Conservation (phyloP, 2,329 filamentous ascomycete genomes). For the Beauveria pseudobassiana region DNA sequence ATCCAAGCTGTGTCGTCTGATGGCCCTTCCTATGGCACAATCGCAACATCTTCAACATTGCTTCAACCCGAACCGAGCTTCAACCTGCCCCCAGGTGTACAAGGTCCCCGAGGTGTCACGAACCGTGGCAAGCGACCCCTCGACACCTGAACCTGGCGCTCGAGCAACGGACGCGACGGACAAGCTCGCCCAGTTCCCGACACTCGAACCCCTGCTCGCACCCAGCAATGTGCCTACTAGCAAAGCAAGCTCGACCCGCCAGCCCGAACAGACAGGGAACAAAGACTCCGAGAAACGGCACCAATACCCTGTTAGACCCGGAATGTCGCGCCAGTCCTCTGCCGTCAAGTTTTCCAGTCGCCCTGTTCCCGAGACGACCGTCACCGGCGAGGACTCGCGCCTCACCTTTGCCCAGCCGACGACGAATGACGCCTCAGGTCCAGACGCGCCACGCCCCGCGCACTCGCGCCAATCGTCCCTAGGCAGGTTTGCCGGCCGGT, state of each 20-base stretch:
- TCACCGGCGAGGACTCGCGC: slow-evolving; percentile 50
- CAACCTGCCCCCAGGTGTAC: no score
- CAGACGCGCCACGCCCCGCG: slow-evolving; percentile 23
- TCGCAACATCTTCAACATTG: not conserved
- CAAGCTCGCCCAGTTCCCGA: not conserved
- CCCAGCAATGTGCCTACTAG: not conserved
- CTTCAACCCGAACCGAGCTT: not conserved
- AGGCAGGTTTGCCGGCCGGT: slow-evolving; percentile 54
- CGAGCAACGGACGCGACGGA: not conserved
- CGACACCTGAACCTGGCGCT: not conserved
- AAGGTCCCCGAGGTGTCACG: slow-evolving; percentile 11
- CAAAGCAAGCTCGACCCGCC: slow-evolving; percentile 15
- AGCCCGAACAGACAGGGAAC: slow-evolving; percentile 19
- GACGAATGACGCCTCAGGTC: slow-evolving; percentile 13
- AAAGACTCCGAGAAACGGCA: not conserved
- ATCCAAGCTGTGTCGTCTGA: not conserved
- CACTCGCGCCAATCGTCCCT: slow-evolving; percentile 39
- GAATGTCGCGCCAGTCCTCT: slow-evolving; percentile 44
- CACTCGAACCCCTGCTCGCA: not conserved
- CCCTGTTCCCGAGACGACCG: slow-evolving; percentile 61
- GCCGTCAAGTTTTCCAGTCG: slow-evolving; percentile 62
- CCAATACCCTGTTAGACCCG: slow-evolving; percentile 31
- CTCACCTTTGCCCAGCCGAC: slow-evolving; percentile 60
- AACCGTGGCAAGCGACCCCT: not conserved
- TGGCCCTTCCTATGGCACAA: slow-evolving; percentile 7